These are phyloP conservation scores for Paecilomyces formosus DNA, from an alignment of 2,329 filamentous ascomycete species.

Conservation along the genomic window DNA sequence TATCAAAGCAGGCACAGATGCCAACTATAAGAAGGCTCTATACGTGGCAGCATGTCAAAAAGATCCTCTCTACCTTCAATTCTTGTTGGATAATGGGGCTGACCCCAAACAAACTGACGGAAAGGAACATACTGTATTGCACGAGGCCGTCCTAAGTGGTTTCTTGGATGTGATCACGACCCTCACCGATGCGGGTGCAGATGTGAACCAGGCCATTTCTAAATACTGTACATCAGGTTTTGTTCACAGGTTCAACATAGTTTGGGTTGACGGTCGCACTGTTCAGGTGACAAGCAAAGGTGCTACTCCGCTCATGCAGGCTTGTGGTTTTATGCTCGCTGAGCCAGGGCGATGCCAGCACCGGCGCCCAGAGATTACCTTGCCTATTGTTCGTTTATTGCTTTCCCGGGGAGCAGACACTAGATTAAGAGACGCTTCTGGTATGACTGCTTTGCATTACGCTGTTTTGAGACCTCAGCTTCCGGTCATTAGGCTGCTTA, in stretches of 20 bases:
- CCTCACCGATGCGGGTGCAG: background rate
- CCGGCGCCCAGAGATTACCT: background rate
- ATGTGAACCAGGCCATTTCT: background rate
- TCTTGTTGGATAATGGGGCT: slow-evolving; percentile 1
- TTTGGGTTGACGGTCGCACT: background rate
- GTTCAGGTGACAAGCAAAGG: background rate
- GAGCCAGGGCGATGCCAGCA: background rate
- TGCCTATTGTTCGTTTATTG: background rate
- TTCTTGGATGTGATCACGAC: background rate
- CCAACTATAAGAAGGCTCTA: background rate
- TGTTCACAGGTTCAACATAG: background rate
- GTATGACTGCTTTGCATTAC: background rate
- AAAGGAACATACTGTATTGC: background rate
- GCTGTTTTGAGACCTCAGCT: background rate
- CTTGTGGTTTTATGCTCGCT: background rate
- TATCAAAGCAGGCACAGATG: background rate
- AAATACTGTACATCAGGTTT: background rate
- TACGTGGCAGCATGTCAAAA: background rate
- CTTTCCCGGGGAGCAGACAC: background rate
- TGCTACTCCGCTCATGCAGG: background rate
- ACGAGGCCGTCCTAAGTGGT: background rate
- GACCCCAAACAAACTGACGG: background rate
- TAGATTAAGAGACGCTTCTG: background rate
- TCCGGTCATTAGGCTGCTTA: background rate
- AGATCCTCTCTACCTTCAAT: background rate